phyloP scores from a whole-genome alignment of 805 yeast species.

The Kregervanrija fluxuum region DNA sequence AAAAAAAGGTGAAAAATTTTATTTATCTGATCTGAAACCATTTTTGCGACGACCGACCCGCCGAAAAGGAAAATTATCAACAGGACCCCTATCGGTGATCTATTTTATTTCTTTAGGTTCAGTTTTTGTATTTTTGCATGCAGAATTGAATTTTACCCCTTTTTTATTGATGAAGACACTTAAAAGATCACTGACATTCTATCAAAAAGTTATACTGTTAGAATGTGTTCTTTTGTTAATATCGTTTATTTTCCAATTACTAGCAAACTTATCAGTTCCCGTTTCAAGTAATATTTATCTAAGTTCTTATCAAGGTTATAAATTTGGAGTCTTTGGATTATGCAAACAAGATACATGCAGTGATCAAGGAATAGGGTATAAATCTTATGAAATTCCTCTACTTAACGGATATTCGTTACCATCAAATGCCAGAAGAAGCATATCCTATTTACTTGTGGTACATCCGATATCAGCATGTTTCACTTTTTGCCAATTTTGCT shows the following conservation, averaged over 20 bases:
- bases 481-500: conserved; percentile 38
- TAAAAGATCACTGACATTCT: neutral
- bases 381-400: conserved; percentile 22
- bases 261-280: conserved; percentile 58
- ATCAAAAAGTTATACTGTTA: neutral
- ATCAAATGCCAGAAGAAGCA: conserved; percentile 48
- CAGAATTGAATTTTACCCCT: neutral
- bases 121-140: neutral
- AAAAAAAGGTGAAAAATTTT: too few species aligned
- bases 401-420: conserved; percentile 43
- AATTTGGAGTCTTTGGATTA: conserved; percentile 68
- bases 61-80: too few species aligned
- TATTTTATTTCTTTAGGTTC: too few species aligned
- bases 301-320: conserved; percentile 40
- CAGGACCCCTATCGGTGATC: too few species aligned
- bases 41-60: too few species aligned
- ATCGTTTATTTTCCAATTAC: conserved; percentile 46
- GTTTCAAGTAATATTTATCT: conserved; percentile 41
- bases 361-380: conserved; percentile 36
- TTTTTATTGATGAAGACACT: neutral
- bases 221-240: too few species aligned
- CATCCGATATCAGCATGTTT: conserved; percentile 60
- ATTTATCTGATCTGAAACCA: too few species aligned
- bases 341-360: conserved; percentile 41
- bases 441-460: conserved; percentile 55